Evolutionary conservation across 257 asterid genomes (phyloP), one percentile per base, ranked within the genome.

Genomic region (Solanum gracilifrons): DNA sequence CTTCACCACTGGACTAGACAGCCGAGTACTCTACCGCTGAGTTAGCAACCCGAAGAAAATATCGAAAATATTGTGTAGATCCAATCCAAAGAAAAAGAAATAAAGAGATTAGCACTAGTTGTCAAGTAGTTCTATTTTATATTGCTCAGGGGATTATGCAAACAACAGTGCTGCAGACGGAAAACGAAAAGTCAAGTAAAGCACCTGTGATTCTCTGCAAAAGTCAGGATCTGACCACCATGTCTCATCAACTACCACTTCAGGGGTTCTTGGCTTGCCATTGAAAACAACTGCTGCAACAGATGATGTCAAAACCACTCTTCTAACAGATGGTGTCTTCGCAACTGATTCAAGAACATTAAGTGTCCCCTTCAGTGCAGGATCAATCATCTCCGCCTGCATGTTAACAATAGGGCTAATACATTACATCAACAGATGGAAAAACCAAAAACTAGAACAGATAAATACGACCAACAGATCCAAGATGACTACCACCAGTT

Each of bases 291-390:
- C 96, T 25, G 98, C 97, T 86, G 97, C 98, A 1, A 95, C n/a
- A 79, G 98, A 94, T 46, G 98, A 95, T 85, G 98, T 94, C 92
- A 95, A 88, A 85, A 95, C 94, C 84, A 95, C 92, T 91, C 92
- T 91, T 87, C 91, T 94, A 10, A 94, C 83, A 1, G 98, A 91
- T 51, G 96, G 90, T 8, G 91, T 60, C 91, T 92, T 95, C 10
- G 95, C 96, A 89, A 97, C 93, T 71, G 98, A 92, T 39, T 87
- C 90, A 85, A 95, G 98, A 85, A 94, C 97, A 86, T 95, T 95
- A 87, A 94, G 94, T 16, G 98, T 95, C 85, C 98, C 98, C 86
- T 94, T 94, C 21, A 95, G 37, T 6, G 98, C 98, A 85, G 98
- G 98, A 82, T 94, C 97, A 86, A 95, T 94, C 90, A 95, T 74